phyloP scores from a whole-genome alignment of 768 basidiomycete species.

The Tylopilus rubrobrunneus region DNA sequence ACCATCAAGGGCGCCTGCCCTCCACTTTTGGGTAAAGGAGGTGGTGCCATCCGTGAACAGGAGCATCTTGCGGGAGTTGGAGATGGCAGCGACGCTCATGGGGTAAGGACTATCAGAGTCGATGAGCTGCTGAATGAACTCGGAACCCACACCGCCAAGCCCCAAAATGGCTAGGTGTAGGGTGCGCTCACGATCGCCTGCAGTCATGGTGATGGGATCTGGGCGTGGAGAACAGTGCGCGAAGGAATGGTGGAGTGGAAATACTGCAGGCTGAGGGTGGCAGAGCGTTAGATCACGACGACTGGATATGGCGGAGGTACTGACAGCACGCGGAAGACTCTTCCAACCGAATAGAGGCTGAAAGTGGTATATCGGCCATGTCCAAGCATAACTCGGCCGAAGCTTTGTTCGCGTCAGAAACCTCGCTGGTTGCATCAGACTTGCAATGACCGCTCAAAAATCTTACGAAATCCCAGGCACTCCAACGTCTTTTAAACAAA shows the following conservation, averaged over 20 bases:
- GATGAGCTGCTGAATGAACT: constrained; percentile 79
- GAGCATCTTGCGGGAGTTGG: constrained; percentile 61
- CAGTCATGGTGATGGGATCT: constrained; percentile 12
- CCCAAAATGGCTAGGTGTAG: constrained; percentile 77
- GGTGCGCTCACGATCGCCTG: constrained; percentile 23
- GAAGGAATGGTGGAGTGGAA: background rate
- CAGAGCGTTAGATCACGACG: constrained; percentile 7
- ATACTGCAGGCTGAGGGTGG: background rate
- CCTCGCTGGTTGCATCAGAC: background rate
- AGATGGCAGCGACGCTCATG: constrained; percentile 67
- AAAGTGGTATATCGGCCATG: background rate
- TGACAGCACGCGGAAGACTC: background rate
- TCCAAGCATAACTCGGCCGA: constrained; percentile 11
- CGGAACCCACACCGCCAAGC: constrained; percentile 87
- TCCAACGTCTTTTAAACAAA: constrained; percentile 5
- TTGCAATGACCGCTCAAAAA: background rate
- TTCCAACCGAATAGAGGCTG: background rate
- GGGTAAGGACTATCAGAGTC: constrained; percentile 45
- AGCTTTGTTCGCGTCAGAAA: background rate
- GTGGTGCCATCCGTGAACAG: constrained; percentile 48
- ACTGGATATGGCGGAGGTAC: constrained; percentile 7
- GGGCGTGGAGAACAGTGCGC: constrained; percentile 2
- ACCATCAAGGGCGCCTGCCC: constrained; percentile 47
- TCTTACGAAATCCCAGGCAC: background rate
- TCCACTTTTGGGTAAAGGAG: constrained; percentile 34